phyloP scores from a whole-genome alignment of 202 grass and related monocot species.

The Cymbopogon flexuosus region DNA sequence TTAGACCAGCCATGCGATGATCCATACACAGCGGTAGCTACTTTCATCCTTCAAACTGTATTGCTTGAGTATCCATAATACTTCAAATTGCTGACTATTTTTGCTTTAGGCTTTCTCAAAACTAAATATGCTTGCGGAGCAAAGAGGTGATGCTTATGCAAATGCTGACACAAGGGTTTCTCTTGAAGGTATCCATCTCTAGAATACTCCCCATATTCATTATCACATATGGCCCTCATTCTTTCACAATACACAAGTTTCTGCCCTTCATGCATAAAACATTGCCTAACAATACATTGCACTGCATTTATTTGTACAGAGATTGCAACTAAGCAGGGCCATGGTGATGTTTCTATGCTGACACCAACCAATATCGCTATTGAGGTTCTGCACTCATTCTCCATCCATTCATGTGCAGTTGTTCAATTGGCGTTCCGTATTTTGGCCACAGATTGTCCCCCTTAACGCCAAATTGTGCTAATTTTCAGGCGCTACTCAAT shows the following conservation, averaged over 20 bases:
- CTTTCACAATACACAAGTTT: neutral
- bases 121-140: constrained; percentile 68
- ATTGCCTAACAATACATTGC: neutral
- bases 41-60: neutral
- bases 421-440: neutral
- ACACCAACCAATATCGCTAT: constrained; percentile 67
- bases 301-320: constrained; percentile 40
- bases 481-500: constrained; percentile 56
- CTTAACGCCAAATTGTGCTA: neutral
- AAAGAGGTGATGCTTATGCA: constrained; percentile 78
- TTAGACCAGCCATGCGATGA: constrained; percentile 77
- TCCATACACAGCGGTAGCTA: constrained; percentile 70
- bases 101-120: constrained; percentile 76
- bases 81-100: neutral
- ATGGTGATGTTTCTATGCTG: constrained; percentile 60
- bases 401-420: constrained; percentile 3
- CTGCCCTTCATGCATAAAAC: neutral
- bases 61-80: neutral
- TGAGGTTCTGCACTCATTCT: constrained; percentile 46
- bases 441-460: neutral
- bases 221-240: neutral
- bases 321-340: constrained; percentile 70
- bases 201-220: neutral
- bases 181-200: constrained; percentile 59
- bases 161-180: constrained; percentile 83